phyloP scores from a whole-genome alignment of 78 protist species.

The Mastigamoeba balamuthi region DNA sequence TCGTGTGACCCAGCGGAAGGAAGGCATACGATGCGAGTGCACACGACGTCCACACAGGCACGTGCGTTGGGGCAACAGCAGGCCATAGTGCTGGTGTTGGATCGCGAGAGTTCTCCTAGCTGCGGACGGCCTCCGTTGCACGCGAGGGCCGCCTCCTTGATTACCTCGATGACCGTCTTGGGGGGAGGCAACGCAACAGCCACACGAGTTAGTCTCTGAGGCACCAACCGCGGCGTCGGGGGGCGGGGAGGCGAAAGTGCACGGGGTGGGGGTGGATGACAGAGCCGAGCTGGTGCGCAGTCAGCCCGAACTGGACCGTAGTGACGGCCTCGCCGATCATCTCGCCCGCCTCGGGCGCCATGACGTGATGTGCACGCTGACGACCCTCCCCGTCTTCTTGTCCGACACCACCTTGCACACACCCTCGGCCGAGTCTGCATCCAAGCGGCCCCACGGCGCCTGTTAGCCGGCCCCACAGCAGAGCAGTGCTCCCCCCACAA shows the following conservation, averaged over 20 bases:
- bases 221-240: neutral
- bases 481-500: neutral
- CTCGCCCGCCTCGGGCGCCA: conserved; percentile 72
- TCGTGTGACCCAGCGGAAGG: no score
- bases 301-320: conserved; percentile 91
- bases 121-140: conserved; percentile 84
- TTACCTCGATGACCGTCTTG: conserved; percentile 88
- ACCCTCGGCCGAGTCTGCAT: conserved; percentile 69
- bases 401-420: conserved; percentile 83
- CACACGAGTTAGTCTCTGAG: neutral
- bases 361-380: conserved; percentile 86
- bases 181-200: neutral
- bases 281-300: conserved; percentile 86
- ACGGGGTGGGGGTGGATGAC: conserved; percentile 97
- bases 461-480: neutral
- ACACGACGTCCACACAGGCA: no score
- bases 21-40: no score
- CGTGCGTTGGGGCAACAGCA: no score
- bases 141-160: conserved; percentile 92
- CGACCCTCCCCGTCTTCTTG: conserved; percentile 70
- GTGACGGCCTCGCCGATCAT: conserved; percentile 84
- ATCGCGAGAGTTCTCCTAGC: no score
- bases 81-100: no score
- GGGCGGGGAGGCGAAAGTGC: neutral
- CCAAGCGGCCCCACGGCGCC: neutral